Percentiles rank a stretch among this genome's conserved stretches.
Conservation (phyloP, 495 filamentous ascomycete species). For the Hypoxylon cercidicola region DNA sequence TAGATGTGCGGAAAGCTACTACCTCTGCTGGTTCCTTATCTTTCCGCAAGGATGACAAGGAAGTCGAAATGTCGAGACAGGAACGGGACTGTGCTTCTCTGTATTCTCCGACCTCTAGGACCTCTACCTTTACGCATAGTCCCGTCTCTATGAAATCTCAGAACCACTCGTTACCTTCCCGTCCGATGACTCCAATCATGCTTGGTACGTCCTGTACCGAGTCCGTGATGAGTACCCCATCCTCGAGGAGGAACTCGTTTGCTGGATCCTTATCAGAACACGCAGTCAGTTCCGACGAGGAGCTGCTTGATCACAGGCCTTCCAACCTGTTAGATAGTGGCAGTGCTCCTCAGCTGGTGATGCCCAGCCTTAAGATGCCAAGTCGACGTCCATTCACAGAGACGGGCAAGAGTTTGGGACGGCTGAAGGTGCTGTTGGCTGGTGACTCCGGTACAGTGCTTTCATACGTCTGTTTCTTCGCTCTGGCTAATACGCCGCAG, state of each 20-base stretch:
- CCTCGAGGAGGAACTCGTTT: constrained; percentile 66
- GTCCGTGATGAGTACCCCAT: constrained; percentile 59
- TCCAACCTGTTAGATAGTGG: constrained; percentile 58
- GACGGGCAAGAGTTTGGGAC: constrained; percentile 82
- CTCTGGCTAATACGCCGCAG: constrained; percentile 26
- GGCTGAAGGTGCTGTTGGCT: constrained; percentile 87
- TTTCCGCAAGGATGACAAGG: constrained; percentile 36
- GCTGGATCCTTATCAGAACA: constrained; percentile 63
- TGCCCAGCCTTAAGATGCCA: constrained; percentile 97
- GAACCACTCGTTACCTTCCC: constrained; percentile 49
- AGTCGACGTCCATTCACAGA: constrained; percentile 92
- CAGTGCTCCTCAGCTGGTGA: constrained; percentile 87
- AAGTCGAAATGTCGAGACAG: constrained; percentile 20
- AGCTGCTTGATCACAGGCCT: constrained; percentile 52
- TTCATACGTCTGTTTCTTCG: neutral
- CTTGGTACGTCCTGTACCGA: constrained; percentile 59
- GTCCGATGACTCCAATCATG: constrained; percentile 66
- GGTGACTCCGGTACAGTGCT: constrained; percentile 76
- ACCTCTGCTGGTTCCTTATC: constrained; percentile 22
- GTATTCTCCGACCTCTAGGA: constrained; percentile 32
- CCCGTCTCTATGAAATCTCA: constrained; percentile 46
- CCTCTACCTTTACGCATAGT: constrained; percentile 42
- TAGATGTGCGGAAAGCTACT: constrained; percentile 49
- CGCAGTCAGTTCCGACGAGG: constrained; percentile 59
- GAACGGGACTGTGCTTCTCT: constrained; percentile 34